Evolutionary conservation across 1,139 yeast genomes (phyloP), one percentile per base, ranked within the genome.

Genomic region (Wickerhamomyces sp.): DNA sequence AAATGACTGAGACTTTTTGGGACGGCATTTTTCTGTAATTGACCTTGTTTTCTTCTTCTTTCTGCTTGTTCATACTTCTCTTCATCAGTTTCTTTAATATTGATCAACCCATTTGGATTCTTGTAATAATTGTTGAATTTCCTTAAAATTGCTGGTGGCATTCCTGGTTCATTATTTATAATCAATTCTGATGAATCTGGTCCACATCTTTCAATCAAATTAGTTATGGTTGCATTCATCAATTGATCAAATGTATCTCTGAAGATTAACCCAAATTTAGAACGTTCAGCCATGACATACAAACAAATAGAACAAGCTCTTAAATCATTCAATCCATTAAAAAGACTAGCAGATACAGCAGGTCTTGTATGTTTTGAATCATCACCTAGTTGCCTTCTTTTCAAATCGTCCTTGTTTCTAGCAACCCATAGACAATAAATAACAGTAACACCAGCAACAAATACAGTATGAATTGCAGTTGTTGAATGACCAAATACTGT

Each of bases 211-310:
- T 75, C 73, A 40, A 75, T 73, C 50, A 76, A 58, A 49, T 76
- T 76, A 31, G 76, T 79, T 33, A 75, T 70, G 0, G 84, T 79
- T 6, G 82, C 81, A 52, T 71, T 67, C 75, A 79, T 75, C 49
- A 79, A 62, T 54, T 77, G 80, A 56, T 79, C 85, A 63, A 79
- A 79, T 3, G 82, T 78, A 53, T 79, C 84, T 56, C 84, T 66
- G 54, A 78, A 79, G 38, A 72, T 72, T 23, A 76, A 59, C 2
- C 82, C 83, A 60, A 78, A 75, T 49, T 72, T 69, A 0, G 84
- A 75, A 49, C 84, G 67, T 55, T 79, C 84, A n/a, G 82, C 72
- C 79, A 79, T 76, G 6, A 77, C 80, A 55, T 76, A 79, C 23
- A 79, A 61, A 47, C 81, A 74, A 11, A 77, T 71, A 1, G 84